These are phyloP conservation scores for Glycine tomentella DNA, from an alignment of 306 rosid species.

Conservation along the genomic window DNA sequence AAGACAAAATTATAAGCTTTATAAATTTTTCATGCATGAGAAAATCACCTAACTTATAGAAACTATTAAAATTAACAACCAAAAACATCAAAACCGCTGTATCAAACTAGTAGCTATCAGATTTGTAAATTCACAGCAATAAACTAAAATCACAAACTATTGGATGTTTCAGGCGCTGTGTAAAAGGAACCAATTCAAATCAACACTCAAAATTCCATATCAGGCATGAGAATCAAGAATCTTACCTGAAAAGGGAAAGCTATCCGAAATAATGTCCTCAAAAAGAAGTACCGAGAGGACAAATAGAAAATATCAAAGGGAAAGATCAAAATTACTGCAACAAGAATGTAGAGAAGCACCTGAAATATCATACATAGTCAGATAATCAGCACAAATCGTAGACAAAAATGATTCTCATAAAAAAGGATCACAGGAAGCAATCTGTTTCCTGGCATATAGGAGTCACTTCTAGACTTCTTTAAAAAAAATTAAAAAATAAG, in stretches of 20 bases:
- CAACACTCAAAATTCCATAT: constrained; percentile 32
- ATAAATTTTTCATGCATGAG: constrained; percentile 26
- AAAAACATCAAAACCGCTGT: constrained; percentile 32
- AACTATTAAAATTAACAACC: constrained; percentile 28
- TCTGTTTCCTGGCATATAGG: constrained; percentile 15
- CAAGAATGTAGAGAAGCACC: constrained; percentile 90
- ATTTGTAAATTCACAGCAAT: too few species aligned
- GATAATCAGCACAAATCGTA: constrained; percentile 48
- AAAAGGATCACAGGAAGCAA: constrained; percentile 41
- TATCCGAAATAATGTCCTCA: constrained; percentile 89
- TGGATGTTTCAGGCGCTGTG: constrained; percentile 28
- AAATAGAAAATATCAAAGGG: constrained; percentile 96
- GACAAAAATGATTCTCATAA: constrained; percentile 16
- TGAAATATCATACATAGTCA: constrained; percentile 51
- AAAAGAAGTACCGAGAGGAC: constrained; percentile 88
- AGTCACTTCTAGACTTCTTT: constrained; percentile 12
- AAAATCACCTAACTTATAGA: constrained; percentile 37
- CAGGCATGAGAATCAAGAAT: constrained; percentile 41
- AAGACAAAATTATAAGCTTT: constrained; percentile 35
- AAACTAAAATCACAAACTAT: background rate
- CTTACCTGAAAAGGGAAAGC: constrained; percentile 94
- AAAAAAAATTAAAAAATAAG: constrained; percentile 22
- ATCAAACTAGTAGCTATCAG: constrained; percentile 27
- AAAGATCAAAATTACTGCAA: constrained; percentile 81
- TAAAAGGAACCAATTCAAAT: constrained; percentile 39